Base-by-base conservation (phyloP, 2,329 filamentous ascomycete species). In the Myotisia sp. region DNA sequence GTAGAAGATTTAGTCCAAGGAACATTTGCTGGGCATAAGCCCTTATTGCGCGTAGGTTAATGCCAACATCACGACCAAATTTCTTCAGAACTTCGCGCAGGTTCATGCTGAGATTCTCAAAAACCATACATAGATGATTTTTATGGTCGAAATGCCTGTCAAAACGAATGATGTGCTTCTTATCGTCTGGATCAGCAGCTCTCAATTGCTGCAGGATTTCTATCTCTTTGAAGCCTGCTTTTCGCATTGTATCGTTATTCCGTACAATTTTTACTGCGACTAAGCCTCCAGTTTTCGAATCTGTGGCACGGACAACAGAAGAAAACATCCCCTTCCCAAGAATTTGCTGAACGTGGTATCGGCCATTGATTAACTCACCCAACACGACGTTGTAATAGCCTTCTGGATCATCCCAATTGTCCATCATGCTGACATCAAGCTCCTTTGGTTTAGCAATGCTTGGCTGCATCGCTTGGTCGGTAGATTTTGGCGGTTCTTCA, bases 261-360 rank as follows among this genome's bases (percentile, higher is more conserved):
- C 90, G 81, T 58, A 95, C 92, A 48, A 98, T 90, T 62, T 98
- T 98, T 67, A 98, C 81, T 16, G 90, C 90, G 20, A 95, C 86
- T n/a, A 80, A 56, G 46, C 73, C 71, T 49, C 76, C 77, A 38
- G 70, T 81, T 31, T 73, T 74, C 14, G 78, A 71, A 56, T 94
- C 86, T 42, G 74, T 70, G 14, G 90, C 90, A 43, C 84, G 76
- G 34, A 90, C 84, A n/a, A 98, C 90, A 6, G 84, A 85, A 0
- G 90, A 92, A 55, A 94, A 98, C 70, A 94, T 93, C 47, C 90
- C 90, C 57, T 83, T 85, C 43, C 90, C 90, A 14, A 98, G 68
- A 34, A 78, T 78, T 38, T 86, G 75, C 54, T 87, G 79, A 20
- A 98, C 75, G 52, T 90, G 82, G 56, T 95, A 95, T 21, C 85